Evolutionary conservation across 1,284 basidiomycete species (phyloP).

Genomic region (Microbotryum violaceum): DNA sequence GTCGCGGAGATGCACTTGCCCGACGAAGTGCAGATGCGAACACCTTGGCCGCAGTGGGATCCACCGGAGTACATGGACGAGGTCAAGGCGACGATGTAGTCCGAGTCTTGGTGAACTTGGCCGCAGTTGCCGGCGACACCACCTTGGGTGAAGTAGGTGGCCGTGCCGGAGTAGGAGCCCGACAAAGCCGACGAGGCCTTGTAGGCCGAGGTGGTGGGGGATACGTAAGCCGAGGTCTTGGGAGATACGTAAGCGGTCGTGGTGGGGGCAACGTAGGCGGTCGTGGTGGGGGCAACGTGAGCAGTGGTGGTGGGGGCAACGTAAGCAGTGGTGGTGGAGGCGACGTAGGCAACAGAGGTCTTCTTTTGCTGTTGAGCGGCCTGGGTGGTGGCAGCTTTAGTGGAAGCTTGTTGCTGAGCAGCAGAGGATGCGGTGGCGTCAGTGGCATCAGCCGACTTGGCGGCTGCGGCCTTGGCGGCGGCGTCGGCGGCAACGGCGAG

Average conservation of each 20-base stretch:
- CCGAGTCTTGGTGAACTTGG: constrained; percentile 31
- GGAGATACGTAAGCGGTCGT: constrained; percentile 11
- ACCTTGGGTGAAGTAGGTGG: constrained; percentile 51
- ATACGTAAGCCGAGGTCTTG: constrained; percentile 5
- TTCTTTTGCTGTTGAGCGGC: background rate
- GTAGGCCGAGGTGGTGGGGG: constrained; percentile 35
- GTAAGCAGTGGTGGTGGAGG: constrained; percentile 9
- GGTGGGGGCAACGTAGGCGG: constrained; percentile 2
- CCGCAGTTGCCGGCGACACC: constrained; percentile 40
- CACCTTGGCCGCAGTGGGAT: constrained; percentile 58
- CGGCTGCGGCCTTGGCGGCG: constrained; percentile 1
- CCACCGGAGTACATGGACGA: constrained; percentile 42
- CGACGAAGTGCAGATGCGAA: background rate
- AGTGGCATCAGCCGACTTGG: background rate
- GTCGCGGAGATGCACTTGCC: background rate
- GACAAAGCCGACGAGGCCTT: constrained; percentile 49
- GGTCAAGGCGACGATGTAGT: constrained; percentile 57
- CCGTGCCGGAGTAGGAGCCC: constrained; percentile 62
- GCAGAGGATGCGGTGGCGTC: constrained; percentile 1
- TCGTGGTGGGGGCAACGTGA: constrained; percentile 11
- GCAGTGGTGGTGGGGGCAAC: constrained; percentile 10
- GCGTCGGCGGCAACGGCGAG: no score
- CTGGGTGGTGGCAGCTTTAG: background rate
- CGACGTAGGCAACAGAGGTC: constrained; percentile 7
- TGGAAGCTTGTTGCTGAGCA: background rate